A percentile compares a stretch with the other conserved stretches of the same genome.
Conservation (phyloP, 257 asterid genomes). For the Solanum piurae region DNA sequence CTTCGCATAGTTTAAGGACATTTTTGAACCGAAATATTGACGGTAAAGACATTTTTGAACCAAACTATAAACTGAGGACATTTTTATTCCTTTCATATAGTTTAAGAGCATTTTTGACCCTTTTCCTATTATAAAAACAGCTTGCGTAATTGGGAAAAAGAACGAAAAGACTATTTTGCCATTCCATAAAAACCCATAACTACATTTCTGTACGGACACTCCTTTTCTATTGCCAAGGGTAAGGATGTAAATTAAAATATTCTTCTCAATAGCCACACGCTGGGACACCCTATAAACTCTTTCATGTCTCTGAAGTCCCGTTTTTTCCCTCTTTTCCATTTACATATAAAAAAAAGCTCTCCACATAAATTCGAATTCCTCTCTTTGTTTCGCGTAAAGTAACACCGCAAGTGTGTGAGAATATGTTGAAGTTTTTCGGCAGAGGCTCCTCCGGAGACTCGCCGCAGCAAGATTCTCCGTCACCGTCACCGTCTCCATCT, state of each 20-base stretch:
- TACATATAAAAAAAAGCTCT: background rate
- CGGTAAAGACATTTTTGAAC: too few species aligned
- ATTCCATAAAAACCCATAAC: background rate
- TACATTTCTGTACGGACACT: background rate
- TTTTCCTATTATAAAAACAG: too few species aligned
- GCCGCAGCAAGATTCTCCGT: constrained; percentile 20
- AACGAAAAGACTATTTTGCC: background rate
- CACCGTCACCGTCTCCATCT: constrained; percentile 10
- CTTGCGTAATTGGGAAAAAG: background rate
- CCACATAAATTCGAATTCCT: background rate
- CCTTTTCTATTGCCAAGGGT: background rate
- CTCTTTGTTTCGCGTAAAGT: background rate
- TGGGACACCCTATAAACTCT: background rate
- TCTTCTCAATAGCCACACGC: background rate
- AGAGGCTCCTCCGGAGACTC: constrained; percentile 43
- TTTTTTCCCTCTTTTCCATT: background rate
- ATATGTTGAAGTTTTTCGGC: constrained; percentile 45
- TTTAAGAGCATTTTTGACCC: rapidly evolving
- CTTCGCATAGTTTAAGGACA: too few species aligned
- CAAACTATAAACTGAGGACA: too few species aligned
- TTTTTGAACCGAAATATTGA: too few species aligned
- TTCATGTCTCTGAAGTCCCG: background rate
- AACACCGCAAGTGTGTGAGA: background rate
- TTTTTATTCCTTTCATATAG: too few species aligned
- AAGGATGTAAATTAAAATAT: background rate